Percentiles rank a stretch among this genome's conserved stretches.
phyloP scores from a whole-genome alignment of 495 filamentous ascomycete genomes.

The Penicillium paradoxum region DNA sequence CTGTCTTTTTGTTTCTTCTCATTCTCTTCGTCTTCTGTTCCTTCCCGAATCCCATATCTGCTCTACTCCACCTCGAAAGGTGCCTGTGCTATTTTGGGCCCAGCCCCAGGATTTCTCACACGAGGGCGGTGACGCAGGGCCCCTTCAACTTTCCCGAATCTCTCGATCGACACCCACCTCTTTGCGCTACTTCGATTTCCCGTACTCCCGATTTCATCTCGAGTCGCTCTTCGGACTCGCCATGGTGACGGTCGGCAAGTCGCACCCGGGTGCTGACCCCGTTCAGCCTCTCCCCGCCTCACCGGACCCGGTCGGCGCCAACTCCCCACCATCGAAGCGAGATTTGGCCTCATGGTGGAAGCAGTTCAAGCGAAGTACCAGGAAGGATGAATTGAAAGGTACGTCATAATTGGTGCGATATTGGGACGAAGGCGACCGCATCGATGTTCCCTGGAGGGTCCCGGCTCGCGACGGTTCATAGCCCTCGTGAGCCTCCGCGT shows the following conservation, averaged over 20 bases:
- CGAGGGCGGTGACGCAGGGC: conserved; percentile 36
- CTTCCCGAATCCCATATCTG: background rate
- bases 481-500: conserved; percentile 1
- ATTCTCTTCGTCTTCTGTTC: background rate
- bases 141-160: conserved; percentile 13
- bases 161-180: conserved; percentile 6
- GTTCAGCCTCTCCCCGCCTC: conserved; percentile 33
- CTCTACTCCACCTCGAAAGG: conserved; percentile 4
- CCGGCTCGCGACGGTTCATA: conserved; percentile 6
- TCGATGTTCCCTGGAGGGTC: background rate
- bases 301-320: conserved; percentile 29
- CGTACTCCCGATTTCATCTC: conserved; percentile 1
- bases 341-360: conserved; percentile 92
- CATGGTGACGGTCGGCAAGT: conserved; percentile 42
- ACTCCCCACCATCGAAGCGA: conserved; percentile 66
- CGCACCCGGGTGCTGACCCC: conserved; percentile 36
- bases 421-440: conserved; percentile 1
- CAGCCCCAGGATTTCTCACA: conserved; percentile 36
- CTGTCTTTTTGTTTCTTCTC: background rate
- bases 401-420: conserved; percentile 20
- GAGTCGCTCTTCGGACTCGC: conserved; percentile 15
- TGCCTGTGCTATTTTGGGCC: conserved; percentile 34
- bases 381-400: conserved; percentile 77
- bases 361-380: conserved; percentile 69
- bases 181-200: conserved; percentile 2